Evolutionary conservation across 208 protist species (phyloP), one percentile per base, ranked within the genome.

Genomic region (Leishmania arabica): DNA sequence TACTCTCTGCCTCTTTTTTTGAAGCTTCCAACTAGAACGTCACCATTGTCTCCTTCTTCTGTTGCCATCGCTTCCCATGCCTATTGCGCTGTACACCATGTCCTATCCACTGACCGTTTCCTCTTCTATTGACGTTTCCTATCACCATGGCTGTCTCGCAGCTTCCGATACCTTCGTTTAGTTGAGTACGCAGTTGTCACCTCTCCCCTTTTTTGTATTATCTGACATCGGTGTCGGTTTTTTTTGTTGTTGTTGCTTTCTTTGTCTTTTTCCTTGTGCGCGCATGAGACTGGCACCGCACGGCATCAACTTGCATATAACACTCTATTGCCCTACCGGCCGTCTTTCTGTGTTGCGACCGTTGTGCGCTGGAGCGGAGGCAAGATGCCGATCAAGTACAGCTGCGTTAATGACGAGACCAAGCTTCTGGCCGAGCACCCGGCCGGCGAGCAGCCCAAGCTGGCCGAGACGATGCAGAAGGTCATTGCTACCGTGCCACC

Each of bases 311-410:
- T 5, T 53, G 7, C 19, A 27, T 17, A 73, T 53, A 24, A 3
- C 42, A 53, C 42, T 17, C 9, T 7, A 2, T 42, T n/a, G 17
- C 45, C 45, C 2, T 45, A 27, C 40, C 13, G 56, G 15, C 7
- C 73, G 6, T 62, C 45, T 62, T 74, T 70, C 65, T 74, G 31
- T 17, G n/a, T 15, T 60, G 31, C 51, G 6, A 45, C 45, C 19
- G 58, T 27, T 17, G 17, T 54, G 9, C 19, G 56, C 4, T n/a
- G 68, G 37, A 53, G 7, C 2, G 8, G 37, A 72, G 47, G 75
- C 11, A 64, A 51, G 71, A 88, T 98, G 95, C 92, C 95, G 27
- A 98, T 98, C 83, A 93, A 94, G 85, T 98, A 98, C 87, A 95
- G 93, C 82, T 98, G 95, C 69, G 91, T 98, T 34, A 97, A 97